Evolutionary conservation across 78 protist genomes (phyloP).

Genomic region (Bodo saltans): DNA sequence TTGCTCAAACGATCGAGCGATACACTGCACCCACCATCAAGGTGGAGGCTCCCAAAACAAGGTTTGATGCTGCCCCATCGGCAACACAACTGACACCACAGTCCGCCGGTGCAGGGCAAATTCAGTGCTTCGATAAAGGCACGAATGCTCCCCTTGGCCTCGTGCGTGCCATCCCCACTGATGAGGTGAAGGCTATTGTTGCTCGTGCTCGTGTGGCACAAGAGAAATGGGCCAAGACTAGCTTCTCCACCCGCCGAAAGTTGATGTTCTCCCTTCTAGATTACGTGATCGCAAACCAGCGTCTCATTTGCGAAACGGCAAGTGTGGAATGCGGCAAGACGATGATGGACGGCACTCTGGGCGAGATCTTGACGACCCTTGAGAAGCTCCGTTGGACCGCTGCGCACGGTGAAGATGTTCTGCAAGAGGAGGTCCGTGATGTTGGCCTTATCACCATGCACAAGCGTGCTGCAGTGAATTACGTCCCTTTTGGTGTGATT

Average conservation of each 20-base stretch:
- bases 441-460: neutral
- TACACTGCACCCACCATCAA: neutral
- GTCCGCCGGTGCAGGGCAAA: neutral
- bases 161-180: neutral
- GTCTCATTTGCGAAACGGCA: neutral
- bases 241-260: neutral
- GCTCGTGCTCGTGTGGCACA: neutral
- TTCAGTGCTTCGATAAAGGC: neutral
- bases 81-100: neutral
- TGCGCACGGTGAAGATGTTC: neutral
- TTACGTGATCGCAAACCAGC: neutral
- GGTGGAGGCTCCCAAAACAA: neutral
- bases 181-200: neutral
- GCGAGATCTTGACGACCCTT: neutral
- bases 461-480: neutral
- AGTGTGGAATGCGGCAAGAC: neutral
- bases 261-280: neutral
- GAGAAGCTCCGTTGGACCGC: neutral
- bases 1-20: neutral
- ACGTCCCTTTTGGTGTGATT: constrained; percentile 53
- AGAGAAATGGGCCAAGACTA: neutral
- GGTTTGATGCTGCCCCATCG: neutral
- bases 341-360: neutral
- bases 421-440: neutral
- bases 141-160: neutral